These are phyloP conservation scores for Simmondsia chinensis DNA, from an alignment of 148 eudicot species.

Conservation along the genomic window DNA sequence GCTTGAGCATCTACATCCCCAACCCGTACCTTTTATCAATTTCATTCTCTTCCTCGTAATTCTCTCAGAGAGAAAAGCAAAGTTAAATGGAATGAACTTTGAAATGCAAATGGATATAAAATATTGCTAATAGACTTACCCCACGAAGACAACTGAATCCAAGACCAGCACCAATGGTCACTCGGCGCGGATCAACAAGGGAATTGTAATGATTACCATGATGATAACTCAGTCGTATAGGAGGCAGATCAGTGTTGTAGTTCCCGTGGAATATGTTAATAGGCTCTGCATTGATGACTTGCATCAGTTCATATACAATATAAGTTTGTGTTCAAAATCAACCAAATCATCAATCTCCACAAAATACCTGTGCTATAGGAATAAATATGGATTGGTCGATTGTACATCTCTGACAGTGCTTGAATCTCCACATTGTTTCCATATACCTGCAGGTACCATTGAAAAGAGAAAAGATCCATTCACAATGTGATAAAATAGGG, in stretches of 20 bases:
- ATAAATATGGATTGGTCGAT: constrained; percentile 96
- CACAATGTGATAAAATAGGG: not conserved
- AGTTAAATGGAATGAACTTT: not conserved
- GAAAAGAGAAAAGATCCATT: not conserved
- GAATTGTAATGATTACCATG: constrained; percentile 98
- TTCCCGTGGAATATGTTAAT: constrained; percentile 90
- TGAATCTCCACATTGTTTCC: constrained; percentile 97
- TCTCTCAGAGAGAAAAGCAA: not conserved
- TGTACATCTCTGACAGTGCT: constrained; percentile 92
- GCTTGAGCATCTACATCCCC: too few species aligned
- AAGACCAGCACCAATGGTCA: constrained; percentile 88
- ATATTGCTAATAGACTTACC: constrained; percentile 37
- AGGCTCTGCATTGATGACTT: constrained; percentile 48
- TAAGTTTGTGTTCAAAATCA: constrained; percentile 3
- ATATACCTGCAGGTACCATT: constrained; percentile 51
- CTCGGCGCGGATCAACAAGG: constrained; percentile 92
- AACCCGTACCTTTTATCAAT: too few species aligned
- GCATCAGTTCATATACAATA: not conserved
- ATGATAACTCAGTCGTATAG: constrained; percentile 82
- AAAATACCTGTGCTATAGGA: constrained; percentile 80
- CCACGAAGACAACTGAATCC: constrained; percentile 88
- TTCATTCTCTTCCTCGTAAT: too few species aligned
- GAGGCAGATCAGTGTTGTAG: constrained; percentile 81
- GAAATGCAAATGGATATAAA: not conserved
- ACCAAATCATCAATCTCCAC: not conserved